Base-by-base conservation (phyloP, 2,329 filamentous ascomycete genomes). In the Arthrocladium fulminans region DNA sequence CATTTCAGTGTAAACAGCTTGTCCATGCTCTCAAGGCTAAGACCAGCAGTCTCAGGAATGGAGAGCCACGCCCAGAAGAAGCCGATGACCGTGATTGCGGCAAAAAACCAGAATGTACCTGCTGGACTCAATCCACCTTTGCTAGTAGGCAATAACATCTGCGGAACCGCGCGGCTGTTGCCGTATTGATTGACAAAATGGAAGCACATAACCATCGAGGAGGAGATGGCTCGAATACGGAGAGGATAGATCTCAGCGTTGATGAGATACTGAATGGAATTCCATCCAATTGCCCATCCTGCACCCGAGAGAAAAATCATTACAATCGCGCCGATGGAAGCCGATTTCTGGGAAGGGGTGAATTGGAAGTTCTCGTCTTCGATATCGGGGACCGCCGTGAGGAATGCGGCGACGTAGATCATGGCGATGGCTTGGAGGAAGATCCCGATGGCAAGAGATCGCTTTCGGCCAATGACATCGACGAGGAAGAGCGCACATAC, bases 101-200 rank as follows among this genome's bases (percentile, higher is more conserved):
- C 73, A 64, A 88, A 89, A 67, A 82, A 85, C 76, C 83, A 82
- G 70, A 89, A 89, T 0, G 85, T 88, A 0, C 86, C 86, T 51
- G 74, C 77, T 22, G 68, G 69, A 0, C 68, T 71, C 61, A 78
- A 71, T 23, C 67, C 65, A 7, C 65, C 65, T 3, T 59, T 38
- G 0, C 51, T 41, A 12, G 60, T 30, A 73, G 72, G 10, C 64
- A 88, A 71, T 38, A 89, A 76, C 60, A 58, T 59, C 47, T 57
- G 59, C 2, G 63, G 60, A 2, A 64, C 57, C 1, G 59, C 60
- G 38, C 59, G 53, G 2, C 60, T 62, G 49, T 59, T 57, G 13
- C 57, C 57, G 52, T 63, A 65, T 49, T 63, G 60, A 47, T 65
- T 65, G 13, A 54, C 59, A 40, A 62, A 73, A 20, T 73, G 69